Base-by-base conservation (phyloP, 2,329 filamentous ascomycete species). In the Sporothrix brunneoviolacea region DNA sequence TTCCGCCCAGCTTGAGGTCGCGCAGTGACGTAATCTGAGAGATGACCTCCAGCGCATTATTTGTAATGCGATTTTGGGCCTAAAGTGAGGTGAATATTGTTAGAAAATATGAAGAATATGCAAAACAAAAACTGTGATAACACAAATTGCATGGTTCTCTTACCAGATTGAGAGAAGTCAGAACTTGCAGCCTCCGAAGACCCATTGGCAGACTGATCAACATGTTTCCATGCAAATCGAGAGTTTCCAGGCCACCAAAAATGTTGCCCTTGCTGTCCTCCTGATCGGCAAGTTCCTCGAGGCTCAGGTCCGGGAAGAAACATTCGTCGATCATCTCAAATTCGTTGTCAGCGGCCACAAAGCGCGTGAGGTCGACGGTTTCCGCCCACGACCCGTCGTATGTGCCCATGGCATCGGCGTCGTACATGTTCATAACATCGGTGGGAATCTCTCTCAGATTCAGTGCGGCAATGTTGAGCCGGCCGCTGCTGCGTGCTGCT, bases 401-500 rank as follows among this genome's bases (percentile, higher is more conserved):
- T 12, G 72, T 74, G 33, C 84, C 80, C 50, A 82, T 75, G 2
- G 79, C 76, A 48, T 90, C 83, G 16, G 88, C 73, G 59, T 90
- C 86, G 64, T 96, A 97, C 91, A 97, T 97, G 49, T 83, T 81
- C 68, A 95, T 71, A 0, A 97, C 86, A 61, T 94, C 88, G 1
- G 79, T 68, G 0, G 93, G 93, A 4, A 98, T 86, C 51, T 85
- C 76, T 54, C 82, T 86, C 35, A 98, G 67, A 1, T 82, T 80
- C 74, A 97, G 78, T 0, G 87, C 90, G 1, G 91, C 84, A 62
- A 98, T 91, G 57, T 96, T 96, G 35, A 98, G 73, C 46, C 84
- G 80, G 3, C 93, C 93, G 32, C 86, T 86, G 1, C 79, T 82
- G 42, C 90, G 79, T 2, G 87, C 93, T 15, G 79, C 71, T 50